Base-by-base conservation (phyloP, 148 eudicot genomes). In the Chenopodium suecicum region DNA sequence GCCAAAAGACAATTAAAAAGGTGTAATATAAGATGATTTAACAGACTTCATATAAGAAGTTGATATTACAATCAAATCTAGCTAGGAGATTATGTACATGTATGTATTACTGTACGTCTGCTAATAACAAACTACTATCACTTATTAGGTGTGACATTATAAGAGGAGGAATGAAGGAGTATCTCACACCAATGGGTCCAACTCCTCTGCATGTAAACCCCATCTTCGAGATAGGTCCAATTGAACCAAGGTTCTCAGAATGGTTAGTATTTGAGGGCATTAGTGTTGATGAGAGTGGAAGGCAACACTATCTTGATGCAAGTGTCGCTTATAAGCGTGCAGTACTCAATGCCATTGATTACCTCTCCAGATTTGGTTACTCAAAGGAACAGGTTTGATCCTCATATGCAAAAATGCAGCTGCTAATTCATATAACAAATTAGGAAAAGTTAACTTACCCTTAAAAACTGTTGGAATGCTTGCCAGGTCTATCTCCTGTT, bases 181-280 rank as follows among this genome's bases (percentile, higher is more conserved):
- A 94, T 88, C 91, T 95, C 25, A 95, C 99, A 65, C 99, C 99
- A 29, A 95, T 95, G 99, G 98, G 99, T 37, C 99, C 99, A 9
- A 92, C 99, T 80, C 88, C 91, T 52, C 89, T 95, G 20, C 97
- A 95, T 62, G 98, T 95, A 16, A 95, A 92, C 84, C 99, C 99
- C 17, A 92, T 95, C 83, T 95, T 94, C 20, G 99, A 95, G 89
- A 92, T 90, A 76, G 99, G 98, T 17, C 98, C 99, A 0, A 89
- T 95, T 19, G 98, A 95, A 86, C 99, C 99, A 46, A 90, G 94
- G 80, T 95, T 94, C 86, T 90, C 98, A 60, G 99, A 95, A 48
- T 95, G 99, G 99, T 79, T 95, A 75, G 99, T 95, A 23, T 95
- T 95, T 74, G 99, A 95, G 85, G 99, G 99, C 54, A 95, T 95